Base-by-base conservation (phyloP, 2,329 filamentous ascomycete species). In the Boeremia lycopersici region DNA sequence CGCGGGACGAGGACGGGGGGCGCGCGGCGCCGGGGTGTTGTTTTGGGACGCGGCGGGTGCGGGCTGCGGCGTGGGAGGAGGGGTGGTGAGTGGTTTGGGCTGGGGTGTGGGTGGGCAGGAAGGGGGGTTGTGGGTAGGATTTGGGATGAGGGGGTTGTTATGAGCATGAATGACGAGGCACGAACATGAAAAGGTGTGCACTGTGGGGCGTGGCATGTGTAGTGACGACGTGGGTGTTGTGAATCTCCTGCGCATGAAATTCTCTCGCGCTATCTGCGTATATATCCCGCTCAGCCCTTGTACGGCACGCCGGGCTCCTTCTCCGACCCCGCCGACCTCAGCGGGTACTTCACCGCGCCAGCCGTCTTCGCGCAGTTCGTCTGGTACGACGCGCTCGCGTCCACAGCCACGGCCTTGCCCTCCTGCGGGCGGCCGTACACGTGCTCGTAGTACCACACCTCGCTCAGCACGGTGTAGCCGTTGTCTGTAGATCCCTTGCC, bases 361-460 rank as follows among this genome's bases (percentile, higher is more conserved):
- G 77, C 68, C 0, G 79, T 69, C 66, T 77, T 82, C 6, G 84
- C 85, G 67, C 85, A 88, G 59, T 77, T 85, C 23, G 80, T 82
- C 23, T 78, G 64, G 43, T 71, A 72, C 19, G 75, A 77, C 4
- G 79, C 79, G 0, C 81, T 73, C 15, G 75, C 83, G 50, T 82
- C 79, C 2, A 79, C 76, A 5, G 79, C 77, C 23, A 82, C 65
- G 9, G 75, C 78, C 35, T 81, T 70, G 2, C 76, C 77, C 49
- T 79, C 74, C 74, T 88, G 86, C 6, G 84, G 81, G 13, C 78
- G 72, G 3, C 86, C 86, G 50, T 78, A 79, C 2, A 65, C 82
- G 70, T 88, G 81, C 70, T 83, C 80, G 65, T 87, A 88, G 67
- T 89, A 89, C 85, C 86, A 89, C 11, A 86, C 78, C 78, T 89